Evolutionary conservation across 495 filamentous ascomycete genomes (phyloP).

Genomic region (Talaromyces wortmannii): DNA sequence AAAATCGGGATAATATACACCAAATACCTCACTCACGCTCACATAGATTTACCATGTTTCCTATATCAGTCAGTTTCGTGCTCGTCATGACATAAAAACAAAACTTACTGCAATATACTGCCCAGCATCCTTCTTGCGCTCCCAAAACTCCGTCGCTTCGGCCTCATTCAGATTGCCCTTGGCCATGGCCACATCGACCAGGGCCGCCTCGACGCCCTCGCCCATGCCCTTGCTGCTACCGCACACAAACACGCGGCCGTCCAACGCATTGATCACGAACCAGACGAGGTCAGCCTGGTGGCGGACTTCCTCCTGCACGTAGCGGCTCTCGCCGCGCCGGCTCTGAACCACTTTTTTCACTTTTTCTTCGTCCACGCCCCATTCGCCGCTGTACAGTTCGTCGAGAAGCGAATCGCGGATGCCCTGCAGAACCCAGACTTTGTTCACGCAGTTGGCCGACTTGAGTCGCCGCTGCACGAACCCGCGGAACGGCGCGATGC

Average conservation of each 20-base stretch:
- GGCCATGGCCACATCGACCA: conserved; percentile 72
- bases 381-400: conserved; percentile 92
- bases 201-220: conserved; percentile 81
- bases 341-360: conserved; percentile 92
- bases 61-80: neutral
- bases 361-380: conserved; percentile 87
- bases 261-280: conserved; percentile 89
- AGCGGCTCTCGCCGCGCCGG: conserved; percentile 66
- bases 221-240: conserved; percentile 95
- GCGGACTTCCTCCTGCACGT: conserved; percentile 81
- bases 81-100: neutral
- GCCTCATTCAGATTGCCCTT: conserved; percentile 69
- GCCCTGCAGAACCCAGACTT: conserved; percentile 99
- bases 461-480: conserved; percentile 93
- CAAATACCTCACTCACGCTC: too few species aligned
- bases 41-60: conserved; percentile 16
- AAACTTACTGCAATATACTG: conserved; percentile 80
- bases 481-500: conserved; percentile 92
- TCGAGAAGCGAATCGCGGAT: conserved; percentile 87
- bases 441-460: conserved; percentile 97
- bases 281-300: conserved; percentile 92
- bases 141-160: conserved; percentile 73
- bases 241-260: conserved; percentile 93
- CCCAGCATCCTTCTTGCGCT: conserved; percentile 72
- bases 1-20: too few species aligned